A percentile compares a stretch with the other conserved stretches of the same genome.
Conservation (phyloP, 2,329 filamentous ascomycete species). For the Grosmannia clavigera region DNA sequence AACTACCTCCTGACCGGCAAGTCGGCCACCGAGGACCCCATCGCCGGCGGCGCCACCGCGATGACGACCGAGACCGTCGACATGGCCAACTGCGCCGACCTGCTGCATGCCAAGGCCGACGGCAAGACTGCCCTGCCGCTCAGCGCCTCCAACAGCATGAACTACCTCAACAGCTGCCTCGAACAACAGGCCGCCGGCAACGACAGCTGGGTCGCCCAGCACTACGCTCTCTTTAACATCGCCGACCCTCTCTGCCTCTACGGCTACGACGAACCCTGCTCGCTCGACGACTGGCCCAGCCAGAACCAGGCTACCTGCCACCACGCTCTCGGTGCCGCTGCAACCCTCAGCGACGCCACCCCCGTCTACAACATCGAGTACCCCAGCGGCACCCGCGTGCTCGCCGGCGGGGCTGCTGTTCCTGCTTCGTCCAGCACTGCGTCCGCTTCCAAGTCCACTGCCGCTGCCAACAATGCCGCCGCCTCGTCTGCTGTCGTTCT, state of each 20-base stretch:
- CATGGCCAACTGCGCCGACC: conserved; percentile 30
- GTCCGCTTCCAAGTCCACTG: background rate
- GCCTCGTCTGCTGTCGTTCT: background rate
- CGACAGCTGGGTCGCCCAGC: conserved; percentile 33
- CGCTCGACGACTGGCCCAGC: conserved; percentile 28
- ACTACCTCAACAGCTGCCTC: conserved; percentile 35
- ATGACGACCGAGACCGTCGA: conserved; percentile 34
- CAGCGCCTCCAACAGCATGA: conserved; percentile 40
- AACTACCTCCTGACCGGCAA: conserved; percentile 38
- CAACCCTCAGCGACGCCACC: conserved; percentile 21
- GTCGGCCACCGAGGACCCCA: conserved; percentile 31
- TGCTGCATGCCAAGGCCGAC: conserved; percentile 29
- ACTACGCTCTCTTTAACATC: conserved; percentile 39
- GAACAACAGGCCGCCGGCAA: conserved; percentile 15
- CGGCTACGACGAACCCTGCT: conserved; percentile 33
- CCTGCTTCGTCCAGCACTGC: background rate
- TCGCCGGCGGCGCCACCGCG: conserved; percentile 32
- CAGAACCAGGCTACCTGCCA: conserved; percentile 33
- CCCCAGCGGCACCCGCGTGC: conserved; percentile 27
- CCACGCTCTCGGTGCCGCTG: conserved; percentile 26
- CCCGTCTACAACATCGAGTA: conserved; percentile 37
- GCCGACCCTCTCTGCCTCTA: conserved; percentile 33
- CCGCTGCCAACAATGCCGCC: background rate
- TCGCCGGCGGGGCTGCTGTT: conserved; percentile 15
- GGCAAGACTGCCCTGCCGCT: conserved; percentile 12